phyloP scores from a whole-genome alignment of 1,284 basidiomycete genomes.

The Athelia sp. region DNA sequence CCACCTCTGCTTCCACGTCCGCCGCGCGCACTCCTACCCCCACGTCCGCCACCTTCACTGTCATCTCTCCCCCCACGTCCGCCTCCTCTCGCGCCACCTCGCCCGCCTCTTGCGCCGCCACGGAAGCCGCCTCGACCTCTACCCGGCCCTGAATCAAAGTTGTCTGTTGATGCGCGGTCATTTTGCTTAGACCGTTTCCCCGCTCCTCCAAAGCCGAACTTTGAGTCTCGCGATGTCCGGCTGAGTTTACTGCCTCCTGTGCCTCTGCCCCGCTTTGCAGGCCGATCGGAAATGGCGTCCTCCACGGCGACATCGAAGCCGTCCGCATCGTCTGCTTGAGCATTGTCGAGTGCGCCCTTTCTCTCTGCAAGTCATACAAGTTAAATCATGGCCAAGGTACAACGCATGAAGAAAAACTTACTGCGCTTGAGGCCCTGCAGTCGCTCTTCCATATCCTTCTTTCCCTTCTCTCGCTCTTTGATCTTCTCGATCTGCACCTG shows the following conservation, averaged over 20 bases:
- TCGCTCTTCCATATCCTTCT: constrained; percentile 85
- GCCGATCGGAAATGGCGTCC: constrained; percentile 76
- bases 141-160: constrained; percentile 47
- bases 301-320: constrained; percentile 76
- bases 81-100: constrained; percentile 13
- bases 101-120: constrained; percentile 21
- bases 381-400: constrained; percentile 1
- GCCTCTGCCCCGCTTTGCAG: constrained; percentile 52
- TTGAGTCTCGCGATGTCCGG: constrained; percentile 68
- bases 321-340: constrained; percentile 46
- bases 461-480: constrained; percentile 63
- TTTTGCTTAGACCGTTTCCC: constrained; percentile 75
- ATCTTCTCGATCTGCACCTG: constrained; percentile 89
- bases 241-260: constrained; percentile 41
- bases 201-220: constrained; percentile 75
- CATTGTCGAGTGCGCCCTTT: constrained; percentile 78
- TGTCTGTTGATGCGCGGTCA: constrained; percentile 72
- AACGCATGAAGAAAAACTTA: constrained; percentile 32
- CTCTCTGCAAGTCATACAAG: constrained; percentile 46
- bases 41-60: constrained; percentile 12
- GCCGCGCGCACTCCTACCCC: constrained; percentile 7
- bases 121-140: constrained; percentile 26
- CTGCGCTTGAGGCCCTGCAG: constrained; percentile 86
- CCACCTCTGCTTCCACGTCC: constrained; percentile 33
- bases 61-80: constrained; percentile 28